Conservation (phyloP, 768 basidiomycete species). For the Leccinum truebloodii region DNA sequence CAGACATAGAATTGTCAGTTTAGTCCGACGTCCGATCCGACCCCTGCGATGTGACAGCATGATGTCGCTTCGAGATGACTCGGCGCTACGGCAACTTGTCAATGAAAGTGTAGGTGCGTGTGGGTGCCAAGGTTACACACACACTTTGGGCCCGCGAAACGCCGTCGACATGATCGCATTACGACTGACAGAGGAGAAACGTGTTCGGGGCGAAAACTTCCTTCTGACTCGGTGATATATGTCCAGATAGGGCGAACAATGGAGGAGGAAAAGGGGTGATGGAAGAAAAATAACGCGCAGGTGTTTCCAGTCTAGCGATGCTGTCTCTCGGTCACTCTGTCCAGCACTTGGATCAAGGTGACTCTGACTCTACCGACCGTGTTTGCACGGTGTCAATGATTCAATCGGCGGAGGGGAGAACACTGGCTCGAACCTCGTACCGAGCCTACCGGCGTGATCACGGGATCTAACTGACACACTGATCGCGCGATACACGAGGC, state of each 20-base stretch:
- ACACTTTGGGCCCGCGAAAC: not conserved
- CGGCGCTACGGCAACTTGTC: not conserved
- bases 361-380: not conserved
- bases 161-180: not conserved
- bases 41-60: not conserved
- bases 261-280: not conserved
- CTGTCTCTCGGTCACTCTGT: not conserved
- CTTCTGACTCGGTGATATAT: not conserved
- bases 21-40: not conserved
- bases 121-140: not conserved
- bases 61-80: not conserved
- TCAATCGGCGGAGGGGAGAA: too few relatives aligned
- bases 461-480: not conserved
- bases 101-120: not conserved
- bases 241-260: conserved; percentile 17
- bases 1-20: not conserved
- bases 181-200: not conserved
- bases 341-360: not conserved
- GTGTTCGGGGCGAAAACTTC: not conserved
- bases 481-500: not conserved
- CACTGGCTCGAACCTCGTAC: too few relatives aligned
- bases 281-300: not conserved
- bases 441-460: not conserved
- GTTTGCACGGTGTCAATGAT: not conserved
- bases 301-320: not conserved